Evolutionary conservation across 495 filamentous ascomycete genomes (phyloP).

Genomic region (Barbatosphaeria neglecta): DNA sequence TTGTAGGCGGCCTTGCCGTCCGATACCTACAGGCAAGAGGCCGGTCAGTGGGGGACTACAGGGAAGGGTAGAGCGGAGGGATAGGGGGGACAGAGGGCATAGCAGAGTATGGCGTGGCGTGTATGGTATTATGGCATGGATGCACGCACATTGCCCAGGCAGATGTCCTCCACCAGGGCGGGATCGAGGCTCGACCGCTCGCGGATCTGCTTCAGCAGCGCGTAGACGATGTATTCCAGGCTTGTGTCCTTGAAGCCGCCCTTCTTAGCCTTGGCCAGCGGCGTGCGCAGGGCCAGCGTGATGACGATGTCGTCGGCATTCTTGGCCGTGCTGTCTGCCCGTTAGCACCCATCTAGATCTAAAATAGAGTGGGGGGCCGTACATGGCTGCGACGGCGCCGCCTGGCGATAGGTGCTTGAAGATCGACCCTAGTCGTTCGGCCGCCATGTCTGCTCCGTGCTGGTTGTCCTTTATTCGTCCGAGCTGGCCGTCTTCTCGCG

Average conservation of each 20-base stretch:
- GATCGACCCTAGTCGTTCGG: conserved; percentile 74
- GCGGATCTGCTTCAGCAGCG: conserved; percentile 64
- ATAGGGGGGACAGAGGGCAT: conserved; percentile 9
- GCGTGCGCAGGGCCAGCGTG: conserved; percentile 68
- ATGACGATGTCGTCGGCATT: conserved; percentile 96
- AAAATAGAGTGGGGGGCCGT: conserved; percentile 21
- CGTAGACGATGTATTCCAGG: conserved; percentile 75
- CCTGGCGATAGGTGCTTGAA: conserved; percentile 74
- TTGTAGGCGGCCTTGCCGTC: conserved; percentile 85
- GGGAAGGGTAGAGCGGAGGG: not conserved
- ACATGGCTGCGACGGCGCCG: conserved; percentile 65
- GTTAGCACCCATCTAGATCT: conserved; percentile 3
- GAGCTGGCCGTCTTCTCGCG: not conserved
- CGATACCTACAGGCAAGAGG: conserved; percentile 48
- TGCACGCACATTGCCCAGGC: conserved; percentile 73
- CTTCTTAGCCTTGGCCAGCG: conserved; percentile 64
- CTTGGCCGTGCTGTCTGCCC: conserved; percentile 66
- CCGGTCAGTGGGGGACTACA: not conserved
- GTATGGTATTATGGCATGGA: no score
- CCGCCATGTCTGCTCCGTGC: conserved; percentile 81
- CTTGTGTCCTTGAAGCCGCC: conserved; percentile 91
- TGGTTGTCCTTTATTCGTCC: conserved; percentile 4
- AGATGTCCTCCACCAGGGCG: conserved; percentile 79
- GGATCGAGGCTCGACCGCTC: conserved; percentile 70
- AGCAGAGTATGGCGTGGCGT: no score